phyloP scores from a whole-genome alignment of 371 early-diverging fungal genomes.

The Paraphysoderma sedebokerense region DNA sequence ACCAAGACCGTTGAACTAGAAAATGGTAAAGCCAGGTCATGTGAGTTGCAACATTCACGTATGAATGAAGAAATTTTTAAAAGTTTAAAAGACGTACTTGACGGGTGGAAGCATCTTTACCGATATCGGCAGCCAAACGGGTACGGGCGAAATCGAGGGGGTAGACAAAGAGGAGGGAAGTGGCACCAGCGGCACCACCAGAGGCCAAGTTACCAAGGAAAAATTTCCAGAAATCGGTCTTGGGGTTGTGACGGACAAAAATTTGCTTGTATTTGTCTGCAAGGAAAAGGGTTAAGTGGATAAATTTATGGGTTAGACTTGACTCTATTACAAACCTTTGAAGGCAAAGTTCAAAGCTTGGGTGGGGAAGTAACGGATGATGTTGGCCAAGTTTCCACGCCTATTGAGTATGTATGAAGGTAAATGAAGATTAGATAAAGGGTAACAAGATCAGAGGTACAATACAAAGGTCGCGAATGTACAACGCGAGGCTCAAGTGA shows the following conservation, averaged over 20 bases:
- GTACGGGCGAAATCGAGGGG: conserved; percentile 62
- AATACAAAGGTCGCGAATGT: too few species aligned
- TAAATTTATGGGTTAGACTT: too few species aligned
- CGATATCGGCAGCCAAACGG: conserved; percentile 54
- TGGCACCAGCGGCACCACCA: conserved; percentile 62
- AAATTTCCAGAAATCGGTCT: conserved; percentile 49
- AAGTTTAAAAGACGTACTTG: not conserved
- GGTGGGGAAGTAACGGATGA: conserved; percentile 65
- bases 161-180: conserved; percentile 52
- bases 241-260: conserved; percentile 46
- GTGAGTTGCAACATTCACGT: conserved; percentile 1
- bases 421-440: too few species aligned
- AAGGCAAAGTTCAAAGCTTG: conserved; percentile 67
- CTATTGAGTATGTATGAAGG: conserved; percentile 4
- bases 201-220: conserved; percentile 56
- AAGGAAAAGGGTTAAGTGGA: too few species aligned
- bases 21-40: conserved; percentile 9
- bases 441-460: too few species aligned
- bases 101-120: conserved; percentile 39
- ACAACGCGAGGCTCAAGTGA: not conserved
- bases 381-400: conserved; percentile 56
- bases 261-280: conserved; percentile 57
- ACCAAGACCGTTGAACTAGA: conserved; percentile 72
- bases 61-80: not conserved
- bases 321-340: too few species aligned